phyloP scores from a whole-genome alignment of 1,284 basidiomycete species.

The Phylloboletellus chloephorus region DNA sequence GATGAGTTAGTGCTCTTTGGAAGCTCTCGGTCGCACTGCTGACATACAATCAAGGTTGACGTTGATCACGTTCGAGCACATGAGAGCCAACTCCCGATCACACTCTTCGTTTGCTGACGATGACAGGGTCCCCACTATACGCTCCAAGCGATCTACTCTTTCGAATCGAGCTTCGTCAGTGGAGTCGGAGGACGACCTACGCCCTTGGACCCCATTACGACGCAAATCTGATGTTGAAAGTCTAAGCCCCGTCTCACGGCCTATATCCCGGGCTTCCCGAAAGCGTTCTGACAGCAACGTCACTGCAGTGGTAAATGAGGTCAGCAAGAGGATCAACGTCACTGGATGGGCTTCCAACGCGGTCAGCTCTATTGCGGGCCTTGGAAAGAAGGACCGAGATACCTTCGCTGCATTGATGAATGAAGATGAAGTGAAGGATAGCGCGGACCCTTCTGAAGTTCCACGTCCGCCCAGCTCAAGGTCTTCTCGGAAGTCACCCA shows the following conservation, averaged over 20 bases:
- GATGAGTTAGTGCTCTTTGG: conserved; percentile 41
- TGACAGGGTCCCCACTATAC: conserved; percentile 15
- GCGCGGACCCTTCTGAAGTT: conserved; percentile 20
- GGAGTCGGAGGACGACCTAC: conserved; percentile 37
- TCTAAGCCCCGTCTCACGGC: conserved; percentile 43
- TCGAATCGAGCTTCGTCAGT: conserved; percentile 20
- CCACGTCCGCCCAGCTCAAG: conserved; percentile 26
- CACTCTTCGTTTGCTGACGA: conserved; percentile 12
- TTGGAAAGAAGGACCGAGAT: conserved; percentile 60
- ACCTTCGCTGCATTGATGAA: conserved; percentile 54
- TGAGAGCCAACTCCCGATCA: conserved; percentile 11
- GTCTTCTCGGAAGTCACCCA: conserved; percentile 35
- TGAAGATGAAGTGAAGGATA: conserved; percentile 35
- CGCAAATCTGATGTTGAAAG: conserved; percentile 42
- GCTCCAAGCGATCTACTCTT: conserved; percentile 25
- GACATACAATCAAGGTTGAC: conserved; percentile 20
- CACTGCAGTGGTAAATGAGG: conserved; percentile 28
- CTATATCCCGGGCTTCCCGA: conserved; percentile 50
- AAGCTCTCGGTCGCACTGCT: neutral
- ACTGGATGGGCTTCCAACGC: conserved; percentile 63
- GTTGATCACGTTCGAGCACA: conserved; percentile 19
- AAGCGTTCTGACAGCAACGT: conserved; percentile 53
- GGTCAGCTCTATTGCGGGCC: conserved; percentile 52
- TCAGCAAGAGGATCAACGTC: conserved; percentile 39
- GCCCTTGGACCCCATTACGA: conserved; percentile 19